phyloP scores from a whole-genome alignment of 176 grass and related monocot species.

The Musa itinerans region DNA sequence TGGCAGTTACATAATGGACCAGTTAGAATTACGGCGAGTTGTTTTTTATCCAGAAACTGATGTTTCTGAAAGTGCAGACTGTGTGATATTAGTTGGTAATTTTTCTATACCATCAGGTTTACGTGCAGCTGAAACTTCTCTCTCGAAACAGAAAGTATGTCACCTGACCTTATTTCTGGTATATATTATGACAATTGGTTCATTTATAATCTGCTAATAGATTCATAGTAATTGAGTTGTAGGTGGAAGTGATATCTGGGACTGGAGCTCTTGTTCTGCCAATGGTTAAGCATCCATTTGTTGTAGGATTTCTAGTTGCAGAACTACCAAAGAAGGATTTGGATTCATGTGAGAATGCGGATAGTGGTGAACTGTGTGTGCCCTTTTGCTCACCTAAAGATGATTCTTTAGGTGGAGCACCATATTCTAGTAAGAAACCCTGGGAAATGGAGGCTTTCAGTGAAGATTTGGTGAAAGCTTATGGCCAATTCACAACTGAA shows the following conservation, averaged over 20 bases:
- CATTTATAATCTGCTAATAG: constrained; percentile 13
- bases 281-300: constrained; percentile 79
- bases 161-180: background rate
- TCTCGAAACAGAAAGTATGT: constrained; percentile 46
- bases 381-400: constrained; percentile 22
- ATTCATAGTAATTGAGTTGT: constrained; percentile 25
- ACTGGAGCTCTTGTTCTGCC: constrained; percentile 61
- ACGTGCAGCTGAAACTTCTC: constrained; percentile 43
- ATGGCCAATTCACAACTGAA: constrained; percentile 33
- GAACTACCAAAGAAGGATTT: constrained; percentile 50
- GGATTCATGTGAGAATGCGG: constrained; percentile 13
- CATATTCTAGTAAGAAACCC: constrained; percentile 22
- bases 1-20: constrained; percentile 77
- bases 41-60: constrained; percentile 38
- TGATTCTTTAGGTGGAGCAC: constrained; percentile 17
- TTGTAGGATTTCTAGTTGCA: constrained; percentile 79
- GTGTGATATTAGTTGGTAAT: constrained; percentile 43
- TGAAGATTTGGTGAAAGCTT: constrained; percentile 41
- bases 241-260: constrained; percentile 55
- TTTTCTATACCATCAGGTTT: constrained; percentile 57
- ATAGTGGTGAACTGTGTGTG: constrained; percentile 18
- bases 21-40: constrained; percentile 54
- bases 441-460: constrained; percentile 36
- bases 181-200: background rate
- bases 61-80: constrained; percentile 33